Evolutionary conservation across 768 basidiomycete genomes (phyloP), one percentile per base, ranked within the genome.

Genomic region (Suillus subluteus): DNA sequence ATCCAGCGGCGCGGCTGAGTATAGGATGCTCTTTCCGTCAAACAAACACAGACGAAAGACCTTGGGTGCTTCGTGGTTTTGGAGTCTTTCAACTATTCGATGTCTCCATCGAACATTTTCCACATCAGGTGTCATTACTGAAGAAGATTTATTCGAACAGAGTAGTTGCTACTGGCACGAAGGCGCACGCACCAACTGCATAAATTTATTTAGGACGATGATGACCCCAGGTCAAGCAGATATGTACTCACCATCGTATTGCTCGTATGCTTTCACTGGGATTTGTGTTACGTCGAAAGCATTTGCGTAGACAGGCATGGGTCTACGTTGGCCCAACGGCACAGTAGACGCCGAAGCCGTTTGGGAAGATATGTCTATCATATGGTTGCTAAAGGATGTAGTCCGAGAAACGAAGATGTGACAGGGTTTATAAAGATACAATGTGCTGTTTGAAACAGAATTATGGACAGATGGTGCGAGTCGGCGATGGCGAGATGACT

Each of bases 1-100:
- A 0, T 43, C 62, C 1, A 65, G 68, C 0, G 82, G 78, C 4
- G 41, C 21, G 4, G 41, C 59, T 1, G 82, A 75, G 52, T 83
- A 87, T 0, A 83, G 70, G 1, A 86, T 80, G 0, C 78, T 76
- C 18, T 76, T 77, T 1, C 85, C 82, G 64, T 87, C 86, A 65
- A 83, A 87, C 9, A 87, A 69, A 12, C 79, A 75, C 15, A 78
- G 80, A 0, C 83, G 83, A 68, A 87, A 87, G 4, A 79, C 21
- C 0, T 61, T 63, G 0, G 84, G 80, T 0, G 77, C 75, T 0
- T 79, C 71, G 0, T 72, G 72, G 15, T 73, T 80, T 62, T 86
- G 85, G 0, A 87, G 74, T 18, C 75, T 70, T 65, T 77, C 73
- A 3, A 77, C 65, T 15, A 75, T 37, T 4, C 76, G 78, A 58